Percentiles rank a stretch among this genome's conserved stretches.
Conservation (phyloP, 306 rosid species). For the Quercus wislizeni region DNA sequence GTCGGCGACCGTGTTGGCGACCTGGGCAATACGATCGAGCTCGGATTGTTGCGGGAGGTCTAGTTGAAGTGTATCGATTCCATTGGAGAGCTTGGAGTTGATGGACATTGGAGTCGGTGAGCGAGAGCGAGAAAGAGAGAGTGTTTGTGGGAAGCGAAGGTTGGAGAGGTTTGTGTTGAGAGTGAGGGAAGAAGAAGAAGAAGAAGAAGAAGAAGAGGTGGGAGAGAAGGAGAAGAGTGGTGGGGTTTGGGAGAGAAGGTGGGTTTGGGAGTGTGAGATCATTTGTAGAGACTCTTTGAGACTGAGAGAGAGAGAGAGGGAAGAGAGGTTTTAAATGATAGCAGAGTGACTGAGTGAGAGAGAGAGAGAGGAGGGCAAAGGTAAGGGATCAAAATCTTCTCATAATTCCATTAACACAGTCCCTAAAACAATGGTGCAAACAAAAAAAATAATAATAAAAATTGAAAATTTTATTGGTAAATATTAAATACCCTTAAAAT, state of each 20-base stretch:
- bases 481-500: fast-evolving
- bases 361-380: not conserved
- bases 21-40: conserved; percentile 46
- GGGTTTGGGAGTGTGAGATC: conserved; percentile 38
- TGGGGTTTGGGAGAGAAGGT: conserved; percentile 12
- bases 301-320: not conserved
- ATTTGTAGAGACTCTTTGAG: conserved; percentile 19
- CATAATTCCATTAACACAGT: no score
- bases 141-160: conserved; percentile 3
- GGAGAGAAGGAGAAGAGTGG: not conserved
- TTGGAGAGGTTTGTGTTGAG: not conserved
- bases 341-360: no score
- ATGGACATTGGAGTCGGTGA: conserved; percentile 35
- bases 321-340: no score
- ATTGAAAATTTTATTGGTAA: no score
- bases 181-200: conserved; percentile 3
- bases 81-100: conserved; percentile 16
- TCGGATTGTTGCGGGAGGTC: conserved; percentile 16
- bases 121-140: not conserved
- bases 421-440: no score
- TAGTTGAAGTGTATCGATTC: not conserved
- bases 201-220: conserved; percentile 12
- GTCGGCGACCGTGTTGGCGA: conserved; percentile 71
- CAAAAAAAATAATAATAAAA: no score
- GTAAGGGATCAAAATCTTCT: no score